These are phyloP conservation scores for Mortierella sp. DNA, from an alignment of 371 early-diverging fungal species.

Conservation along the genomic window DNA sequence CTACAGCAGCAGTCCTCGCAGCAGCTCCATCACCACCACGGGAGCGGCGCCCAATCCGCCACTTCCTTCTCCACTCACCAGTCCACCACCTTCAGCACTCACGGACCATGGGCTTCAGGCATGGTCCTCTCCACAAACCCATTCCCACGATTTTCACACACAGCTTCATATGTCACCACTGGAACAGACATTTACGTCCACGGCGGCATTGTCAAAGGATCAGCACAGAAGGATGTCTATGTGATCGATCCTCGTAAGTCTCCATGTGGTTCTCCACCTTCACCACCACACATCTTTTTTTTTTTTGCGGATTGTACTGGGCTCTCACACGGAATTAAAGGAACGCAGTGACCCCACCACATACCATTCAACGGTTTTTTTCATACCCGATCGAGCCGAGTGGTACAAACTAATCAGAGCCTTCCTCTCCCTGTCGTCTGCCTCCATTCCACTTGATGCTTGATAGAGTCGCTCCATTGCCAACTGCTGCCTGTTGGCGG, in stretches of 20 bases:
- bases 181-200: constrained; percentile 63
- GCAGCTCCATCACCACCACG: background rate
- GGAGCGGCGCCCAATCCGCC: constrained; percentile 12
- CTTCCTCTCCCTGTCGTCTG: no score
- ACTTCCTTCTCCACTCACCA: constrained; percentile 36
- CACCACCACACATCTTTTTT: no score
- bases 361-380: no score
- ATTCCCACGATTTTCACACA: constrained; percentile 71
- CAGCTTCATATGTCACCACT: constrained; percentile 59
- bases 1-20: constrained; percentile 9
- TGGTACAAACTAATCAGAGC: no score
- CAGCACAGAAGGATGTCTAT: constrained; percentile 65
- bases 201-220: constrained; percentile 67
- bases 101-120: constrained; percentile 32
- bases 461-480: constrained; percentile 46
- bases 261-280: background rate
- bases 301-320: no score
- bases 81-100: constrained; percentile 14
- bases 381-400: no score
- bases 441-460: no score
- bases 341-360: no score
- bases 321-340: no score
- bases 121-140: constrained; percentile 45
- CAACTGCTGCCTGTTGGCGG: constrained; percentile 36
- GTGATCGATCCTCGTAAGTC: constrained; percentile 70